These are phyloP conservation scores for Neurospora sp. DNA, from an alignment of 495 filamentous ascomycete genomes.

Conservation along the genomic window DNA sequence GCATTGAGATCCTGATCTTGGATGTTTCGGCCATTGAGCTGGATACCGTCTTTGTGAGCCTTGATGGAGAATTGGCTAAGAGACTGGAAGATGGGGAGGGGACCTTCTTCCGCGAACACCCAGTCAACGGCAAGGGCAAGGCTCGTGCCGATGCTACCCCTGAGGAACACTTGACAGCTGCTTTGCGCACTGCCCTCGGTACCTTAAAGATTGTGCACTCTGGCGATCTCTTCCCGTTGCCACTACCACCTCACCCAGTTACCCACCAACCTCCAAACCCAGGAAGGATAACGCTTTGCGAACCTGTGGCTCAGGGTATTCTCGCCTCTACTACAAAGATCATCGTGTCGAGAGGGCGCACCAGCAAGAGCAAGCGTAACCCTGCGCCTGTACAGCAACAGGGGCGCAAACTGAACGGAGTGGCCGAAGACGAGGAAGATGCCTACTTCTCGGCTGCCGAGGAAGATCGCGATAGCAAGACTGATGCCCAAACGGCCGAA, in stretches of 20 bases:
- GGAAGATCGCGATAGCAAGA: conserved; percentile 43
- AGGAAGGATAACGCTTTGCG: conserved; percentile 66
- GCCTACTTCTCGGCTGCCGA: conserved; percentile 83
- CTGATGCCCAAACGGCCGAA: conserved; percentile 29
- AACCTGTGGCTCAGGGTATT: conserved; percentile 75
- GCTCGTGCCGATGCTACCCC: conserved; percentile 28
- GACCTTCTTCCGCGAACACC: conserved; percentile 43
- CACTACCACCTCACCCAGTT: conserved; percentile 76
- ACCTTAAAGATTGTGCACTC: conserved; percentile 67
- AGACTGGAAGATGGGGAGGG: conserved; percentile 48
- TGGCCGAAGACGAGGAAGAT: conserved; percentile 60
- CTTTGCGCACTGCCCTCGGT: conserved; percentile 65
- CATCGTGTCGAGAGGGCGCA: conserved; percentile 50
- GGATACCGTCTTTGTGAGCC: conserved; percentile 73
- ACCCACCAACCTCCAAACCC: conserved; percentile 79
- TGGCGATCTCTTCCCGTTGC: conserved; percentile 75
- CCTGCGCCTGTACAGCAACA: conserved; percentile 24
- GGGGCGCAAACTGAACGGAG: conserved; percentile 43
- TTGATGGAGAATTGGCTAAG: conserved; percentile 63
- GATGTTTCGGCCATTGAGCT: conserved; percentile 72
- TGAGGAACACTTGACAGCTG: conserved; percentile 60
- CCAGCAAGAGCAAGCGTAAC: conserved; percentile 30
- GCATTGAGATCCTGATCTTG: conserved; percentile 69
- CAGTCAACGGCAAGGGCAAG: conserved; percentile 19
- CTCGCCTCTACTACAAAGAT: conserved; percentile 59